These are phyloP conservation scores for Cercospora berteroae DNA, from an alignment of 2,329 filamentous ascomycete genomes.

Conservation along the genomic window DNA sequence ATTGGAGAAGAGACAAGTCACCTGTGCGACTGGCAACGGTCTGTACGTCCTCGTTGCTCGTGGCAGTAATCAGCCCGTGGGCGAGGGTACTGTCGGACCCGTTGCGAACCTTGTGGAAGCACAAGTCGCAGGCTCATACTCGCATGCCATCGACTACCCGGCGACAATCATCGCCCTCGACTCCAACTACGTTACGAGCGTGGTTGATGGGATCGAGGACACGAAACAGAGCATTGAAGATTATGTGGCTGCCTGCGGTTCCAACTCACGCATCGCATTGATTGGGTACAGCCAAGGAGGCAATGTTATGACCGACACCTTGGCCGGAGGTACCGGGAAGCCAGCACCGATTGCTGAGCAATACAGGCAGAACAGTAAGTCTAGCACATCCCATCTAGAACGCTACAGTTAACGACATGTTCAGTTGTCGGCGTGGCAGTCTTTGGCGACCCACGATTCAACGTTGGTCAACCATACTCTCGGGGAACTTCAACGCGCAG, in stretches of 20 bases:
- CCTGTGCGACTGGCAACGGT: constrained; percentile 21
- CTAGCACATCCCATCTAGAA: background rate
- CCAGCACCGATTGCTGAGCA: constrained; percentile 27
- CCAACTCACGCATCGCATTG: constrained; percentile 35
- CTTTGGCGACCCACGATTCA: constrained; percentile 41
- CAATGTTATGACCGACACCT: constrained; percentile 23
- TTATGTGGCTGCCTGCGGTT: constrained; percentile 35
- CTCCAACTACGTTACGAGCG: constrained; percentile 28
- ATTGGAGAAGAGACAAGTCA: constrained; percentile 23
- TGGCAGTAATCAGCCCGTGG: constrained; percentile 32
- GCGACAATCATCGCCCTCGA: constrained; percentile 26
- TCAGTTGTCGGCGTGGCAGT: constrained; percentile 38
- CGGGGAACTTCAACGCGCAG: constrained; percentile 34
- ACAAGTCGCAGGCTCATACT: constrained; percentile 36
- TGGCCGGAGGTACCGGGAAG: constrained; percentile 26
- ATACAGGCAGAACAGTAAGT: constrained; percentile 35
- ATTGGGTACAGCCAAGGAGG: constrained; percentile 40
- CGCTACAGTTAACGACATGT: background rate
- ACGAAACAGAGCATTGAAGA: constrained; percentile 34
- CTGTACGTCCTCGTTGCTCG: constrained; percentile 42
- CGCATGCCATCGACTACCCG: constrained; percentile 35
- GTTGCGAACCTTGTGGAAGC: constrained; percentile 37
- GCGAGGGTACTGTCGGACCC: constrained; percentile 37
- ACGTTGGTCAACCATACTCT: constrained; percentile 33
- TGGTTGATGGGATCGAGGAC: constrained; percentile 35